Evolutionary conservation across 352 stramenopile genomes (phyloP).

Genomic region (Phytophthora sojae): DNA sequence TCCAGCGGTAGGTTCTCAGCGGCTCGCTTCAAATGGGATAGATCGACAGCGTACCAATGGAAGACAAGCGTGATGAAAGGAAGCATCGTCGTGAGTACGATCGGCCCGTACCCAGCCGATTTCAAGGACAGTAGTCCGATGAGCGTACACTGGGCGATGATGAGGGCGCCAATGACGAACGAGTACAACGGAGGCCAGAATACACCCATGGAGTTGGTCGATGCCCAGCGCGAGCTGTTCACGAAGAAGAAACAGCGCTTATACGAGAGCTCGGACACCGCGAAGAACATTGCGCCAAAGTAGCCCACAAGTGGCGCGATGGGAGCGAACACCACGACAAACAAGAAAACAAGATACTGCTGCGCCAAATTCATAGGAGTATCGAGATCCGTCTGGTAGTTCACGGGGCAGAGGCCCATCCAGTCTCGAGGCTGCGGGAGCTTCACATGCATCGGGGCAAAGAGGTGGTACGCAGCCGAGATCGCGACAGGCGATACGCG

Average conservation of each 20-base stretch:
- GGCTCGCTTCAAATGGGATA: slow-evolving; percentile 56
- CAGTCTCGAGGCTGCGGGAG: slow-evolving; percentile 53
- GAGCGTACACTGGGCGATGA: slow-evolving; percentile 70
- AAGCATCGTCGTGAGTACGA: slow-evolving; percentile 51
- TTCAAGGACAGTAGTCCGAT: slow-evolving; percentile 78
- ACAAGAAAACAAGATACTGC: slow-evolving; percentile 77
- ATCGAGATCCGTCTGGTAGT: slow-evolving; percentile 63
- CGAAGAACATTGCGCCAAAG: slow-evolving; percentile 71
- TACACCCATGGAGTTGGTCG: slow-evolving; percentile 62
- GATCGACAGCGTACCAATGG: slow-evolving; percentile 65
- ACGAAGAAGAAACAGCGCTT: slow-evolving; percentile 77
- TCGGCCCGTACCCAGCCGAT: slow-evolving; percentile 50
- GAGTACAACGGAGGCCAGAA: slow-evolving; percentile 78
- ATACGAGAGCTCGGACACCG: slow-evolving; percentile 73
- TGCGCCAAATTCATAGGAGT: slow-evolving; percentile 66
- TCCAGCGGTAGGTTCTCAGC: slow-evolving; percentile 67
- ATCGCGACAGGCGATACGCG: slow-evolving; percentile 59
- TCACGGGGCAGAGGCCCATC: slow-evolving; percentile 64
- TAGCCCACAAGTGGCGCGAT: slow-evolving; percentile 79
- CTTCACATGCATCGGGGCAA: slow-evolving; percentile 66
- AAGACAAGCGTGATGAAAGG: slow-evolving; percentile 70
- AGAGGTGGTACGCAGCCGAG: slow-evolving; percentile 48
- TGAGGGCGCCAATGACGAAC: slow-evolving; percentile 67
- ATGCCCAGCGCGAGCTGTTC: slow-evolving; percentile 63
- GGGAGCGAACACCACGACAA: slow-evolving; percentile 75